Conservation (phyloP, 768 basidiomycete genomes). For the Mrakia blollopis region DNA sequence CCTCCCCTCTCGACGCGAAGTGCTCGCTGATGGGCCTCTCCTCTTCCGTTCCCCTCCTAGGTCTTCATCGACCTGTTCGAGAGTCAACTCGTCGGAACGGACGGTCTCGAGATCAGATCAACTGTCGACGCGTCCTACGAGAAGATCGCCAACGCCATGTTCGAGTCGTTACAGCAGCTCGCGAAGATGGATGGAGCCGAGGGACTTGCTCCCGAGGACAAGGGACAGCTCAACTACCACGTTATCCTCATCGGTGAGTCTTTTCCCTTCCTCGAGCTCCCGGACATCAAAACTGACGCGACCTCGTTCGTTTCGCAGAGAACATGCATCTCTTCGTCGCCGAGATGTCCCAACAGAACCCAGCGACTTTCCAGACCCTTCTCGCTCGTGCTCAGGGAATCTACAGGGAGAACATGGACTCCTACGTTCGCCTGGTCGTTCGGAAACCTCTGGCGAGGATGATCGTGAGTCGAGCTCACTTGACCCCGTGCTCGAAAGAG, state of each 20-base stretch:
- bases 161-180: slow-evolving; percentile 89
- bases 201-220: slow-evolving; percentile 65
- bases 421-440: slow-evolving; percentile 81
- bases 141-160: slow-evolving; percentile 81
- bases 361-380: slow-evolving; percentile 58
- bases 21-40: not conserved
- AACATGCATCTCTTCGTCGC: slow-evolving; percentile 94
- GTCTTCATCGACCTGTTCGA: slow-evolving; percentile 76
- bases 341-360: slow-evolving; percentile 70
- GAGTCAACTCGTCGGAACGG: slow-evolving; percentile 69
- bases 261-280: not conserved
- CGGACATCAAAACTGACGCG: not conserved
- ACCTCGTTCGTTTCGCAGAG: slow-evolving; percentile 51
- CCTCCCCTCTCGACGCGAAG: not conserved
- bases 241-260: slow-evolving; percentile 86
- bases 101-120: slow-evolving; percentile 68
- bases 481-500: not conserved
- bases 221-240: slow-evolving; percentile 93
- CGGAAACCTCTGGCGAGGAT: slow-evolving; percentile 80
- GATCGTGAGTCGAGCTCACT: slow-evolving; percentile 56
- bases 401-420: slow-evolving; percentile 80
- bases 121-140: slow-evolving; percentile 80
- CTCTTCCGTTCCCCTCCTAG: slow-evolving; percentile 34
- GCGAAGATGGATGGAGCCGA: slow-evolving; percentile 77
- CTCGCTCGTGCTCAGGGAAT: slow-evolving; percentile 68